A percentile compares a stretch with the other conserved stretches of the same genome.
These are phyloP conservation scores for Eurotiales sp. DNA, from an alignment of 2,329 filamentous ascomycete species.

Conservation along the genomic window DNA sequence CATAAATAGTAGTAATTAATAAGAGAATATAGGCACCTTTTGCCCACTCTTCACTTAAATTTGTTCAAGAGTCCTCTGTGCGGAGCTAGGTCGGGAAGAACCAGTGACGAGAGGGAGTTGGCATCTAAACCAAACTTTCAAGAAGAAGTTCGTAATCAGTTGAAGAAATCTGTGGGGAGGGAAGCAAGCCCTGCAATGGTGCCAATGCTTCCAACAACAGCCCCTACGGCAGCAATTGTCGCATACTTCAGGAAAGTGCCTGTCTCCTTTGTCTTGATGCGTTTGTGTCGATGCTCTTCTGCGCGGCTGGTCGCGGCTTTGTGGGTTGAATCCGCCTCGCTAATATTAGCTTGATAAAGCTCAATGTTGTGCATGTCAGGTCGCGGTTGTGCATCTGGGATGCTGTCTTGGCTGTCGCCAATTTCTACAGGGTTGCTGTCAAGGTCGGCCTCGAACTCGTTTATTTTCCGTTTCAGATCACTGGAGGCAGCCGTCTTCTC, in stretches of 20 bases:
- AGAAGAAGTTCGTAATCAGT: neutral
- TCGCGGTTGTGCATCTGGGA: slow-evolving; percentile 24
- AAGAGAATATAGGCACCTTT: slow-evolving; percentile 4
- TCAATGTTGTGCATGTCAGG: slow-evolving; percentile 13
- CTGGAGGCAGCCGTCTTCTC: slow-evolving; percentile 8
- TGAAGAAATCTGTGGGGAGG: slow-evolving; percentile 42
- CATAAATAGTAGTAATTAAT: neutral
- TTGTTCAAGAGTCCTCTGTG: neutral
- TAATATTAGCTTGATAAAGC: slow-evolving; percentile 15
- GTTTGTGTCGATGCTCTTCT: slow-evolving; percentile 26
- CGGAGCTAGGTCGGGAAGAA: neutral
- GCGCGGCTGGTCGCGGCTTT: slow-evolving; percentile 14
- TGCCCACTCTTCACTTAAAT: neutral
- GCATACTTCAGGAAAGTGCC: slow-evolving; percentile 33
- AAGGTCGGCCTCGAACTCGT: slow-evolving; percentile 22
- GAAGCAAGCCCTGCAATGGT: slow-evolving; percentile 39
- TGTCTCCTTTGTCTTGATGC: slow-evolving; percentile 21
- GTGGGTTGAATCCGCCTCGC: slow-evolving; percentile 14
- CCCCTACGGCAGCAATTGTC: slow-evolving; percentile 37
- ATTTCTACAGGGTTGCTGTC: neutral
- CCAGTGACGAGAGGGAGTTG: neutral
- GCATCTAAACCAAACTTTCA: neutral
- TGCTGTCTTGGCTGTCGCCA: slow-evolving; percentile 10
- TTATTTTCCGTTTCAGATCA: slow-evolving; percentile 29
- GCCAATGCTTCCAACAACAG: slow-evolving; percentile 39